Conservation (phyloP, 441 rosid genomes). For the Euphorbia schlechtendalii region DNA sequence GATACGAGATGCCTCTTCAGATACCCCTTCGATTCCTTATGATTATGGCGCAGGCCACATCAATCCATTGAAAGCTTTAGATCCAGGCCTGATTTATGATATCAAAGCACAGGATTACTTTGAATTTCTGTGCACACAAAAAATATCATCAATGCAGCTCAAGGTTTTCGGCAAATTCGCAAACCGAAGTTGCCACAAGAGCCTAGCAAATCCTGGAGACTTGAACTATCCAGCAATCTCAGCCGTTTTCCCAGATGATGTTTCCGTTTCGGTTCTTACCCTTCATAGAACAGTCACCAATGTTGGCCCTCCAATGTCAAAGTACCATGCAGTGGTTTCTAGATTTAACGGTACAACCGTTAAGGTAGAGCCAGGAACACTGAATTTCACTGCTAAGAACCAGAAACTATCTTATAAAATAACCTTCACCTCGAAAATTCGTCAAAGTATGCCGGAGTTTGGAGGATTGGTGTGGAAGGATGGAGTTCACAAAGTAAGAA, state of each 20-base stretch:
- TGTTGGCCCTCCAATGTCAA: slow-evolving; percentile 65
- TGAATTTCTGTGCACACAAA: slow-evolving; percentile 80
- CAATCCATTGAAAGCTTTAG: slow-evolving; percentile 63
- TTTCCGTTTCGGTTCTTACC: slow-evolving; percentile 29
- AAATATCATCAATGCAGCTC: slow-evolving; percentile 46
- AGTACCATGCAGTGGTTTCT: slow-evolving; percentile 53
- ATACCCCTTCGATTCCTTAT: slow-evolving; percentile 48
- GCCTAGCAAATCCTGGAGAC: slow-evolving; percentile 56
- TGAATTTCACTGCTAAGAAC: slow-evolving; percentile 56
- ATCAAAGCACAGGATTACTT: slow-evolving; percentile 67
- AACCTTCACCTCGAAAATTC: slow-evolving; percentile 41
- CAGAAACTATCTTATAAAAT: slow-evolving; percentile 70
- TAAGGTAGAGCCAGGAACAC: slow-evolving; percentile 45
- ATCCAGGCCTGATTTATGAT: slow-evolving; percentile 84
- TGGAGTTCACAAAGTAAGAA: slow-evolving; percentile 67
- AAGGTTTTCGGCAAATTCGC: slow-evolving; percentile 61
- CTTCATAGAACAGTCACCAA: slow-evolving; percentile 68
- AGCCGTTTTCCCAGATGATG: slow-evolving; percentile 52
- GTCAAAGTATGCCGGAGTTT: slow-evolving; percentile 58
- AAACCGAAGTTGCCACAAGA: slow-evolving; percentile 57
- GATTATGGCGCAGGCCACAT: slow-evolving; percentile 89
- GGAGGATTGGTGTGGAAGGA: slow-evolving; percentile 84
- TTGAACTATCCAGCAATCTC: slow-evolving; percentile 91
- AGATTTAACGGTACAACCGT: slow-evolving; percentile 59
- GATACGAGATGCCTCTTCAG: slow-evolving; percentile 47